Conservation (phyloP, 2,329 filamentous ascomycete species). For the Aspergillus flavus region DNA sequence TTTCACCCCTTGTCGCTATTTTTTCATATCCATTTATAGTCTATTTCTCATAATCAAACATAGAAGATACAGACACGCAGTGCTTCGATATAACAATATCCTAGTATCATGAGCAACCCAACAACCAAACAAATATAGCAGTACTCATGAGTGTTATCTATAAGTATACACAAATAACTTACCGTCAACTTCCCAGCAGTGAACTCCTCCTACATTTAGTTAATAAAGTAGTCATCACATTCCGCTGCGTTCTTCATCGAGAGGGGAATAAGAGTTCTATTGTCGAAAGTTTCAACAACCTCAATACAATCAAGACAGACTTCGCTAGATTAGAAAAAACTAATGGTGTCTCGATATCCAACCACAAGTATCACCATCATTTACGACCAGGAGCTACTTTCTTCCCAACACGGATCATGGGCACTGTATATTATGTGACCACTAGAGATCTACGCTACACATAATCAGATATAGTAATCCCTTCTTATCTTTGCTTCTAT, state of each 20-base stretch:
- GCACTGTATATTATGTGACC: not conserved
- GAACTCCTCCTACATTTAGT: not conserved
- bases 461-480: not conserved
- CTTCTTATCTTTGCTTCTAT: not conserved
- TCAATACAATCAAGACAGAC: not conserved
- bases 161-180: not conserved
- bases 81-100: not conserved
- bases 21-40: no score
- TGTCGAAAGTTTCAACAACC: not conserved
- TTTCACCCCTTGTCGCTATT: no score
- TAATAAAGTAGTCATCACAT: not conserved
- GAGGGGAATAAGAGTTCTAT: not conserved
- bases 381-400: not conserved
- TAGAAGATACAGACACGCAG: no score
- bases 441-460: not conserved
- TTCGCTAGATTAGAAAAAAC: not conserved
- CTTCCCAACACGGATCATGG: not conserved
- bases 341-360: no score
- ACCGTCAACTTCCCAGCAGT: not conserved
- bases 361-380: no score
- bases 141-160: not conserved
- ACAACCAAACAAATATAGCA: not conserved
- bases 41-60: no score
- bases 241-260: not conserved
- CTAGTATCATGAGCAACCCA: not conserved